Conservation (phyloP, 2,329 filamentous ascomycete genomes). For the Atkinsonella texensis region DNA sequence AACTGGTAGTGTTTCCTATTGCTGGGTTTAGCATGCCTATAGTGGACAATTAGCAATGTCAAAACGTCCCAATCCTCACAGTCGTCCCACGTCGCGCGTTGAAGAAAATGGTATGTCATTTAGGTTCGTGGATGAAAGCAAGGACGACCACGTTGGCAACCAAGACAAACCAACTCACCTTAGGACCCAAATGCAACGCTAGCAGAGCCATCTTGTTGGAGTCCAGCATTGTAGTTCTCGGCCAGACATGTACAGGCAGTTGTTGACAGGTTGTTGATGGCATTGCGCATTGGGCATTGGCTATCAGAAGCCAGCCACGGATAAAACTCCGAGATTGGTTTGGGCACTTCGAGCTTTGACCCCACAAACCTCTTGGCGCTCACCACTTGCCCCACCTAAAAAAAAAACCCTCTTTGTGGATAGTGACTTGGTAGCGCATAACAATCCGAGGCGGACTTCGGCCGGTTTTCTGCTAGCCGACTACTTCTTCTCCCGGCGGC, state of each 20-base stretch:
- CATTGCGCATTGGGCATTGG: too few relatives aligned
- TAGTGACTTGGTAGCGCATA: background rate
- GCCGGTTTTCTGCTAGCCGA: background rate
- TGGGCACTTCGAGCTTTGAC: background rate
- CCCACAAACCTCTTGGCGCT: background rate
- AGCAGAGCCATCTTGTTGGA: background rate
- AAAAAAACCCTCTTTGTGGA: background rate
- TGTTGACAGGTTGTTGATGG: too few relatives aligned
- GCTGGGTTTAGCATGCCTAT: background rate
- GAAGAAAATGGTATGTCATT: too few relatives aligned
- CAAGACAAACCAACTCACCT: background rate
- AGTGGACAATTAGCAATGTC: background rate
- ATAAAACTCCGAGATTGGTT: background rate
- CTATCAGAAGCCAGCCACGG: background rate
- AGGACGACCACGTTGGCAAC: background rate
- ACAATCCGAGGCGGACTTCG: background rate
- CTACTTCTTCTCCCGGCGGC: background rate
- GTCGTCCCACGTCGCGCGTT: too few relatives aligned
- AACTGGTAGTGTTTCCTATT: background rate
- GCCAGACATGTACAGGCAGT: background rate
- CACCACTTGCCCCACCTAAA: background rate
- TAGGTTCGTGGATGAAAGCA: too few relatives aligned
- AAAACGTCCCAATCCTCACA: too few relatives aligned
- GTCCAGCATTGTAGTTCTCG: background rate
- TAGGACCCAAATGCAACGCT: background rate